Conservation (phyloP, 2,329 filamentous ascomycete species). For the Ophiocordyceps camponoti-saundersi region DNA sequence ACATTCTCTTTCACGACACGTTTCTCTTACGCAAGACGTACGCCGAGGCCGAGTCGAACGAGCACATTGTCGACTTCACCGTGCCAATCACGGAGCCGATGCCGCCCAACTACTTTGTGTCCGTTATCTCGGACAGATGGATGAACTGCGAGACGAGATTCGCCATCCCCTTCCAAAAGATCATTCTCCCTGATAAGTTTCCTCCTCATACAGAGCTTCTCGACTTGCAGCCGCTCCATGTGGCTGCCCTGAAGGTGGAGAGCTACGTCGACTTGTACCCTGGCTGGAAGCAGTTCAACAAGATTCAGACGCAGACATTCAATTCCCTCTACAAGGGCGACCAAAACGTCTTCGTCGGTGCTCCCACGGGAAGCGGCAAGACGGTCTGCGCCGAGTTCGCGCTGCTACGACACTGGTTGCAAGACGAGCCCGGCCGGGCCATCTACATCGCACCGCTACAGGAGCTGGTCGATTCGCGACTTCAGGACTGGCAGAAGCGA, state of each 20-base stretch:
- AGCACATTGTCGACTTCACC: constrained; percentile 91
- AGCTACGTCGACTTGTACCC: constrained; percentile 73
- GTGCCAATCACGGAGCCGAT: constrained; percentile 94
- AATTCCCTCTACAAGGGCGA: constrained; percentile 82
- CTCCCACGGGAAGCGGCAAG: constrained; percentile 91
- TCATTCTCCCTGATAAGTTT: constrained; percentile 89
- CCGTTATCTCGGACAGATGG: constrained; percentile 87
- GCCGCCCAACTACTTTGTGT: constrained; percentile 98
- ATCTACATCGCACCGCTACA: constrained; percentile 94
- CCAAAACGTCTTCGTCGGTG: constrained; percentile 84
- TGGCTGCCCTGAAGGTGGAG: constrained; percentile 72
- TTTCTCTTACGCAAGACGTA: constrained; percentile 87
- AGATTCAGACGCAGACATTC: constrained; percentile 93
- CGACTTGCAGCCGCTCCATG: constrained; percentile 79
- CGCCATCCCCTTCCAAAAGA: constrained; percentile 84
- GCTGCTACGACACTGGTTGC: constrained; percentile 69
- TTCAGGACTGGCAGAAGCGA: constrained; percentile 73
- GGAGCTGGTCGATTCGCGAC: constrained; percentile 69
- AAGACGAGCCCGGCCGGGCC: constrained; percentile 43
- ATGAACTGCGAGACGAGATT: constrained; percentile 95
- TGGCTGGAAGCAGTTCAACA: constrained; percentile 80
- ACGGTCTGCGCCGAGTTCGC: constrained; percentile 94
- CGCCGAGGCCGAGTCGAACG: constrained; percentile 68
- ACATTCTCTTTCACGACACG: constrained; percentile 86
- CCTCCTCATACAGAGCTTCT: constrained; percentile 83